phyloP scores from a whole-genome alignment of 164 flowering plant species.

The Annona cherimola region DNA sequence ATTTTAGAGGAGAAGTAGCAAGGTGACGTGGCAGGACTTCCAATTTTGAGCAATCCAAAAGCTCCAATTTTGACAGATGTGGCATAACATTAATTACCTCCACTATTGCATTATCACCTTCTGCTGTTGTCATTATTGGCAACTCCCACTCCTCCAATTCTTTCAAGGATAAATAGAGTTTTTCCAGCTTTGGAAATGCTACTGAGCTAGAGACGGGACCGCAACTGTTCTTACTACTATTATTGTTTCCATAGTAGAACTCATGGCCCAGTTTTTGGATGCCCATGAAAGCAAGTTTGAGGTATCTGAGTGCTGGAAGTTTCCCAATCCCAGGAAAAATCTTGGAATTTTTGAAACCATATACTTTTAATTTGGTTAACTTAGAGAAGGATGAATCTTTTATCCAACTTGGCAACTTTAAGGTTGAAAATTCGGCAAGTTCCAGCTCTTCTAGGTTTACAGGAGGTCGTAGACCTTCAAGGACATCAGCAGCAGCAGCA shows the following conservation, averaged over 20 bases:
- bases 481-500: background rate
- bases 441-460: background rate
- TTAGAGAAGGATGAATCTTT: background rate
- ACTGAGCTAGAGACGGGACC: too few relatives aligned
- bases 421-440: background rate
- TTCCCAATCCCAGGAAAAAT: constrained; percentile 1
- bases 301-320: constrained; percentile 1
- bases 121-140: too few relatives aligned
- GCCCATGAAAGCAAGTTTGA: background rate
- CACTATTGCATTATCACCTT: too few relatives aligned
- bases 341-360: background rate
- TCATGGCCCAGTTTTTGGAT: background rate
- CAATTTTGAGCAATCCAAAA: too few relatives aligned
- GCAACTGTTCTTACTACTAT: background rate
- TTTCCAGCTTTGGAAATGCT: constrained; percentile 1
- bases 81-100: background rate
- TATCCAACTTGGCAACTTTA: constrained; percentile 5
- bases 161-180: background rate
- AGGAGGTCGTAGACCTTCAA: constrained; percentile 1
- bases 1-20: too few relatives aligned
- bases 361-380: background rate
- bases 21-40: too few relatives aligned
- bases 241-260: background rate
- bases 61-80: background rate
- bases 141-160: background rate